Percentiles rank a stretch among this genome's conserved stretches.
Conservation (phyloP, 805 yeast genomes). For the Candida xyloterini region DNA sequence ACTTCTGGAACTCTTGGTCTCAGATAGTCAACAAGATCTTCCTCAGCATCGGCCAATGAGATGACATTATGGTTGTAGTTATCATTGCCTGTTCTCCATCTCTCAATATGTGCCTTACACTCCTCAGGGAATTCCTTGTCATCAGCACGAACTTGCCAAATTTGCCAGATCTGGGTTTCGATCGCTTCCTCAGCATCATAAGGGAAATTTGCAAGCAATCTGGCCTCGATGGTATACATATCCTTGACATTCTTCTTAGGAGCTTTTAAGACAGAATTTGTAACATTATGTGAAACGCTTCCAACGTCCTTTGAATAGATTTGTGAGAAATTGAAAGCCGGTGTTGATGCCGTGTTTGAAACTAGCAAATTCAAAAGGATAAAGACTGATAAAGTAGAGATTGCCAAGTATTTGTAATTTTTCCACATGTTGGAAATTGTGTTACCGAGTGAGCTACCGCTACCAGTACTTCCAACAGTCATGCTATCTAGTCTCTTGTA, state of each 20-base stretch:
- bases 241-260: conserved; percentile 29
- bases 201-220: conserved; percentile 31
- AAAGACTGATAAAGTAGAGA: conserved; percentile 22
- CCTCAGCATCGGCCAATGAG: conserved; percentile 30
- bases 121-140: conserved; percentile 30
- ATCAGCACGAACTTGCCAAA: conserved; percentile 30
- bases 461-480: conserved; percentile 11
- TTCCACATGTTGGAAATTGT: conserved; percentile 18
- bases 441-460: conserved; percentile 5
- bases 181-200: conserved; percentile 25
- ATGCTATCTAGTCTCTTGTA: conserved; percentile 19
- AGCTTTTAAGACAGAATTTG: conserved; percentile 15
- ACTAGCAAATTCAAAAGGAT: conserved; percentile 21
- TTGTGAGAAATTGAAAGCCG: conserved; percentile 16
- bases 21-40: conserved; percentile 26
- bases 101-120: conserved; percentile 31
- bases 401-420: conserved; percentile 22
- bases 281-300: conserved; percentile 13
- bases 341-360: conserved; percentile 12
- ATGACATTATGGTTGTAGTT: conserved; percentile 31
- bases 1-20: conserved; percentile 45
- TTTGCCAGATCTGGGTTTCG: conserved; percentile 32
- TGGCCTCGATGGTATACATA: conserved; percentile 29
- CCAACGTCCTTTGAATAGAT: conserved; percentile 22
- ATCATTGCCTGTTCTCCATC: conserved; percentile 33